Conservation (phyloP, 73 alveolate genomes). For the Diophrys appendiculata region DNA sequence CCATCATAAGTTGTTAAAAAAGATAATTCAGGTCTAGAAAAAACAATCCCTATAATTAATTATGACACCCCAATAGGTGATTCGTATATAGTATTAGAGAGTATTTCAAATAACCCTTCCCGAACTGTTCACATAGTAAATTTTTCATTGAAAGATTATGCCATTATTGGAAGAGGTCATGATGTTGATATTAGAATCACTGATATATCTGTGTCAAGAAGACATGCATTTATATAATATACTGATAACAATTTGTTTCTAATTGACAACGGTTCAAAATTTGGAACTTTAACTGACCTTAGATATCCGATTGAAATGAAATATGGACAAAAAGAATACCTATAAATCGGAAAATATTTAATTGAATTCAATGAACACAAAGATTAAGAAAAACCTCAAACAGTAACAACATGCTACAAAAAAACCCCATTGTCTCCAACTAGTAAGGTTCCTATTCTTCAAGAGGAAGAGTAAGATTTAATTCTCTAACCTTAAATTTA, state of each 20-base stretch:
- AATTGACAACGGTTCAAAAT: slow-evolving; percentile 40
- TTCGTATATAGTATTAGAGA: slow-evolving; percentile 48
- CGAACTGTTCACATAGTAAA: slow-evolving; percentile 77
- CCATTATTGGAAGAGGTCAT: slow-evolving; percentile 60
- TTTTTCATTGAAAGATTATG: too few species aligned
- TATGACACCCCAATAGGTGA: slow-evolving; percentile 44
- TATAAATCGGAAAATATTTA: too few species aligned
- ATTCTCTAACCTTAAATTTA: too few species aligned
- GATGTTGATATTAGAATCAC: slow-evolving; percentile 50
- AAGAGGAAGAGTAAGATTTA: too few species aligned
- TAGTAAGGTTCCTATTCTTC: too few species aligned
- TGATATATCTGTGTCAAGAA: slow-evolving; percentile 44
- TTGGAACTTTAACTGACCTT: slow-evolving; percentile 36
- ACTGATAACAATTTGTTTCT: slow-evolving; percentile 15
- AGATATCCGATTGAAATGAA: too few species aligned
- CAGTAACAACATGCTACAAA: too few species aligned
- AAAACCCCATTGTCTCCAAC: too few species aligned
- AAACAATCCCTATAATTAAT: slow-evolving; percentile 16
- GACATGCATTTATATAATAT: slow-evolving; percentile 26
- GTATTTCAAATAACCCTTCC: slow-evolving; percentile 57
- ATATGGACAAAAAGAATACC: too few species aligned
- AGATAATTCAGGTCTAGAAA: slow-evolving; percentile 22
- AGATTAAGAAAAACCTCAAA: too few species aligned
- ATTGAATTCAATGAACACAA: too few species aligned
- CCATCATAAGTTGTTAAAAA: slow-evolving; percentile 47